phyloP scores from a whole-genome alignment of 371 early-diverging fungal species.

The Cokeromyces recurvatus region DNA sequence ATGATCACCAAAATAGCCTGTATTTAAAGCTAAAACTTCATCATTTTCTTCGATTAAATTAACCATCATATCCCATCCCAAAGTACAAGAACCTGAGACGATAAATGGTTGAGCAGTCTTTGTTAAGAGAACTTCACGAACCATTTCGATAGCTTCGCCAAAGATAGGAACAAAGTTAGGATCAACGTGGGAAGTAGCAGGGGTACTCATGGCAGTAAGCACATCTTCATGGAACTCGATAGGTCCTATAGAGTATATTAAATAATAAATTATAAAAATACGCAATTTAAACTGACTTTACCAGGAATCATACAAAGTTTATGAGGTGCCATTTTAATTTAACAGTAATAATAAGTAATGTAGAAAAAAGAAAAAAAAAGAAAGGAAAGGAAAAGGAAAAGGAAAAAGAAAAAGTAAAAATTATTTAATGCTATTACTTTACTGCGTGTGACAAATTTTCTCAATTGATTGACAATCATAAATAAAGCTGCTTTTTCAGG shows the following conservation, averaged over 20 bases:
- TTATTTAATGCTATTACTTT: no score
- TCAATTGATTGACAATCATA: no score
- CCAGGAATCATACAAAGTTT: conserved; percentile 93
- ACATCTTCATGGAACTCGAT: conserved; percentile 92
- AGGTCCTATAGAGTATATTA: conserved; percentile 72
- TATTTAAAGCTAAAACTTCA: conserved; percentile 84
- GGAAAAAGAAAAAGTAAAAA: no score
- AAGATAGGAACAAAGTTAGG: conserved; percentile 86
- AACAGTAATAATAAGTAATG: background rate
- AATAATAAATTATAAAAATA: no score
- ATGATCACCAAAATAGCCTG: conserved; percentile 95
- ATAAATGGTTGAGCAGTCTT: conserved; percentile 91
- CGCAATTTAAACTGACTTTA: no score
- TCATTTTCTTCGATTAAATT: conserved; percentile 91
- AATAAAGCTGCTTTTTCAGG: no score
- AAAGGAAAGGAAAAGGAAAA: no score
- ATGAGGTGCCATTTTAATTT: conserved; percentile 34
- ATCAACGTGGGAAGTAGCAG: conserved; percentile 91
- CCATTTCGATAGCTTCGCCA: conserved; percentile 81
- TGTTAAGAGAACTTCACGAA: conserved; percentile 77
- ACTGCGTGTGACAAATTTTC: no score
- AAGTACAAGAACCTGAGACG: conserved; percentile 89
- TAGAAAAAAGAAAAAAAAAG: no score
- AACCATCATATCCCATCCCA: conserved; percentile 94
- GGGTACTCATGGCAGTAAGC: conserved; percentile 83